Conservation (phyloP, 2,329 filamentous ascomycete species). For the Venturia oleaginea region DNA sequence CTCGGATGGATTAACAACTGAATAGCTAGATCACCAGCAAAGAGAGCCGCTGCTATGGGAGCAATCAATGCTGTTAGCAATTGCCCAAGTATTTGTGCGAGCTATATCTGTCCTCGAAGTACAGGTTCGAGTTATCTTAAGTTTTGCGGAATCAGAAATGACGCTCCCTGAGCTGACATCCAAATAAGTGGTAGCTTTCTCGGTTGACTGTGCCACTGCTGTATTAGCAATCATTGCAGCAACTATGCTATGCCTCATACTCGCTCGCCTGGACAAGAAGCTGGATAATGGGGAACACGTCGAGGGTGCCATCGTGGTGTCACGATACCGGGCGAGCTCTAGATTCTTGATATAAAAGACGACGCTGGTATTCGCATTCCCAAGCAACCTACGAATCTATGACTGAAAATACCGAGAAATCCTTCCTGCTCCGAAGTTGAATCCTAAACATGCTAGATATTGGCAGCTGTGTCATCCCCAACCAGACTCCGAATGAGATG, state of each 20-base stretch:
- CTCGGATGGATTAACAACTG: slow-evolving; percentile 70
- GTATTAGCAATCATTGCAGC: slow-evolving; percentile 56
- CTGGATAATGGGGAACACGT: slow-evolving; percentile 54
- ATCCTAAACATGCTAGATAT: background rate
- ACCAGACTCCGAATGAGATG: background rate
- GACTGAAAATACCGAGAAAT: background rate
- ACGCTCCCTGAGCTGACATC: background rate
- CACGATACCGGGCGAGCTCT: slow-evolving; percentile 50
- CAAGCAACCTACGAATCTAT: background rate
- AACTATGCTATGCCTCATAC: slow-evolving; percentile 51
- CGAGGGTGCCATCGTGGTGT: slow-evolving; percentile 39
- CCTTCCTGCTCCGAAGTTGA: background rate
- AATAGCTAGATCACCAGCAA: slow-evolving; percentile 65
- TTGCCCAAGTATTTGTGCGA: slow-evolving; percentile 58
- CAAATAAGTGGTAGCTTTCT: slow-evolving; percentile 49
- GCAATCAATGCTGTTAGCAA: slow-evolving; percentile 70
- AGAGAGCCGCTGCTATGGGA: slow-evolving; percentile 62
- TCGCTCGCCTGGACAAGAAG: slow-evolving; percentile 59
- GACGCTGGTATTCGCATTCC: slow-evolving; percentile 1
- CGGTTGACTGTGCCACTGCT: slow-evolving; percentile 58
- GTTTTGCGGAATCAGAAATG: background rate
- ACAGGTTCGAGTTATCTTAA: slow-evolving; percentile 31
- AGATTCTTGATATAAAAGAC: slow-evolving; percentile 49
- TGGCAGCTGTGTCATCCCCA: background rate
- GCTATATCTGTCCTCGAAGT: slow-evolving; percentile 54